Evolutionary conservation across 768 basidiomycete species (phyloP).

Genomic region (Pisolithus tinctorius): DNA sequence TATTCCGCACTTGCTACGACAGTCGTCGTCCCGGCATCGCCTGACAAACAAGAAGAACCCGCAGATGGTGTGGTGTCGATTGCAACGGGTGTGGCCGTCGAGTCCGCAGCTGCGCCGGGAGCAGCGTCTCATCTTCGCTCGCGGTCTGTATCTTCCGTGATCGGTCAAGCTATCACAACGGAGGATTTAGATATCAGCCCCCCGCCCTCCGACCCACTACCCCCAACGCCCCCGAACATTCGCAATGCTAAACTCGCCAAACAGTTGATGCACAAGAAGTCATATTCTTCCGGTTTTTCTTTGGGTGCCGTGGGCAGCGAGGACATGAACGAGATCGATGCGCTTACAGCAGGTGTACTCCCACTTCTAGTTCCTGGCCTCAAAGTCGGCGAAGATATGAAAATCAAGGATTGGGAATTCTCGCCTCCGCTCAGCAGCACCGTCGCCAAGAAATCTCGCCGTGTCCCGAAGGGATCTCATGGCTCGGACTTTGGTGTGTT

Average conservation of each 20-base stretch:
- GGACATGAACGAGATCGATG: conserved; percentile 59
- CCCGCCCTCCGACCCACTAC: conserved; percentile 63
- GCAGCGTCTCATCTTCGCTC: conserved; percentile 47
- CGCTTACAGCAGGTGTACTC: conserved; percentile 60
- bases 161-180: conserved; percentile 32
- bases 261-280: conserved; percentile 50
- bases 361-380: conserved; percentile 64
- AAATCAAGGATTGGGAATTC: conserved; percentile 40
- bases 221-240: conserved; percentile 68
- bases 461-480: conserved; percentile 2
- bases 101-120: conserved; percentile 18
- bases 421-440: conserved; percentile 29
- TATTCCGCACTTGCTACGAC: conserved; percentile 68
- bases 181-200: conserved; percentile 28
- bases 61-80: conserved; percentile 13
- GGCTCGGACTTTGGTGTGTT: conserved; percentile 24
- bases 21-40: conserved; percentile 46
- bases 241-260: conserved; percentile 48
- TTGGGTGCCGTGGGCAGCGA: conserved; percentile 48
- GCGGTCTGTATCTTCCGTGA: conserved; percentile 51
- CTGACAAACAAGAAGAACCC: conserved; percentile 27
- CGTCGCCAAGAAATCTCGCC: conserved; percentile 32
- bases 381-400: conserved; percentile 50
- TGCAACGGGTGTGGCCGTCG: conserved; percentile 29
- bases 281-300: conserved; percentile 58